Conservation (phyloP, 768 basidiomycete species). For the Tubosaeta brunneosetosa region DNA sequence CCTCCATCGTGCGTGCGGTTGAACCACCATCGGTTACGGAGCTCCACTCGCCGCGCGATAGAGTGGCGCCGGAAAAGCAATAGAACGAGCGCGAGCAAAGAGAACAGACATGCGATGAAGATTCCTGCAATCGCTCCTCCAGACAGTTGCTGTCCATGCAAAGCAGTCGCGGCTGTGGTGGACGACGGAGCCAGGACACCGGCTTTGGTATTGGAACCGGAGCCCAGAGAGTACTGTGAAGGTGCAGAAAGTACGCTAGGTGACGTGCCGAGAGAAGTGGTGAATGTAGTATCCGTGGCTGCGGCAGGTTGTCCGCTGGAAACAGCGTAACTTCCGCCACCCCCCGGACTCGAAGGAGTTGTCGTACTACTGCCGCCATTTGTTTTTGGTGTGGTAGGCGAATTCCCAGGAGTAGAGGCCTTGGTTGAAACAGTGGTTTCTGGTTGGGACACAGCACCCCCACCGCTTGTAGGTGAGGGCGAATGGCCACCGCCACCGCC, state of each 20-base stretch:
- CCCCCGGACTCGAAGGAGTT: neutral
- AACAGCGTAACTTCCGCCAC: neutral
- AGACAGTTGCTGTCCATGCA: slow-evolving; percentile 33
- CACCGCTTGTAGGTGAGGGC: slow-evolving; percentile 1
- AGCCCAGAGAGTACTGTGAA: slow-evolving; percentile 2
- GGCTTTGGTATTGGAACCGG: slow-evolving; percentile 8
- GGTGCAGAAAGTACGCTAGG: neutral
- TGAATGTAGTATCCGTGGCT: neutral
- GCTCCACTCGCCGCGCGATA: slow-evolving; percentile 38
- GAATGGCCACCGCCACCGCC: neutral
- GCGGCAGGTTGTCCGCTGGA: neutral
- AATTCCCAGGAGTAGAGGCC: neutral
- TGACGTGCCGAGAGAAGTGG: neutral
- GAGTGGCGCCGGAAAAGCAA: slow-evolving; percentile 46
- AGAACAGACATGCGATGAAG: slow-evolving; percentile 26
- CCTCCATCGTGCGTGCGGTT: slow-evolving; percentile 14
- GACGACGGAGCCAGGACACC: slow-evolving; percentile 12
- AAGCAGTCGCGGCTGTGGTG: slow-evolving; percentile 8
- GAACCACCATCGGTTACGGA: slow-evolving; percentile 46
- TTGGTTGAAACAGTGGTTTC: neutral
- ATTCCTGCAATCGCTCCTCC: slow-evolving; percentile 48
- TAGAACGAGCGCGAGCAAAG: slow-evolving; percentile 34
- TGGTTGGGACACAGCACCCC: neutral
- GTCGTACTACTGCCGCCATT: neutral
- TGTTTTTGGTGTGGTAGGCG: neutral